Evolutionary conservation across 73 alveolate species (phyloP), one percentile per base, ranked within the genome.

Genomic region (Uronychia binucleata): DNA sequence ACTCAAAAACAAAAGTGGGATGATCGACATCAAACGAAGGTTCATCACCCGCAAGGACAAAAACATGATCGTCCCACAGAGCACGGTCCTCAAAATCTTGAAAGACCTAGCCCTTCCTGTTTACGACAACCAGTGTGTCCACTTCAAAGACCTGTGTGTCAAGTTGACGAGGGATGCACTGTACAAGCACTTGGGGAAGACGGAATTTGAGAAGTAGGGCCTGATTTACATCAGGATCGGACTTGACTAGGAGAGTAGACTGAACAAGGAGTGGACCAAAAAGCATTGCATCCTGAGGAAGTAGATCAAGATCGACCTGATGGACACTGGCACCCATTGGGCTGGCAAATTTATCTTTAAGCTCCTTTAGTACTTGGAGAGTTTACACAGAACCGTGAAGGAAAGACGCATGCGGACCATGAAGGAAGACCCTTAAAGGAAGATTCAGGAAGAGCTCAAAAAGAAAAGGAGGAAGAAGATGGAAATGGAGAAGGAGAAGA

Each of bases 61-160:
- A 79, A 32, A 75, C 81, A 75, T 75, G 81, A 75, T 75, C 27
- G 32, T 75, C 81, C 81, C 81, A 8, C 81, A 75, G 32, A 30
- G 29, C 81, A 28, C 81, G 5, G 81, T 75, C 32, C 5, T 75
- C 8, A 75, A 75, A 30, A 75, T 81, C 75, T 29, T 81, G 46
- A 59, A 30, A 19, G 81, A 58, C 34, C 35, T 35, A 13, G 28
- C 57, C 30, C 75, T 81, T 30, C 88, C 88, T 34, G 77, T 81
- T 32, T 81, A 81, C 75, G 30, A 59, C 34, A 60, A 59, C 74
- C 31, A 34, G 0, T 59, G 30, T n/a, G 88, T 81, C 58, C 88
- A 81, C 34, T 81, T 81, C 75, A 81, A 81, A 60, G 88, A 81
- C 81, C 46, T 81, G 29, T 81, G 88, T 5, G 59, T 35, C 19